Evolutionary conservation across 148 eudicot genomes (phyloP).

Genomic region (Limonium bicolor): DNA sequence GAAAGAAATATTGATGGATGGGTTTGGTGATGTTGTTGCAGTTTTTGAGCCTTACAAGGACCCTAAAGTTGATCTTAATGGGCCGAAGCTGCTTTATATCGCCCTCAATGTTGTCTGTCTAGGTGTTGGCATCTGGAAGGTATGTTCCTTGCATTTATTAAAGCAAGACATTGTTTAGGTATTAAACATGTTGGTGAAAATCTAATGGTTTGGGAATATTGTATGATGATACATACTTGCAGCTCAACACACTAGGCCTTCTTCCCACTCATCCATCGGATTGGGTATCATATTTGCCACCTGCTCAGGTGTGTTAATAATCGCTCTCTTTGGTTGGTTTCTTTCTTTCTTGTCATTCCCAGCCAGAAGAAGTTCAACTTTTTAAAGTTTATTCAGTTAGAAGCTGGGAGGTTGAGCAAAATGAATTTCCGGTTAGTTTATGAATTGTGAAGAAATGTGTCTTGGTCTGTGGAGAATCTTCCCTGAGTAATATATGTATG

Average conservation of each 20-base stretch:
- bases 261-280: constrained; percentile 96
- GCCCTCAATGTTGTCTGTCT: constrained; percentile 80
- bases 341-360: background rate
- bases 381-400: background rate
- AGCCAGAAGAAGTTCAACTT: background rate
- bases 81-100: constrained; percentile 60
- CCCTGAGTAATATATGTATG: background rate
- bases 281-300: constrained; percentile 92
- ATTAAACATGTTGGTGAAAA: background rate
- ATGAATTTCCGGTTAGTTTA: background rate
- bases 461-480: background rate
- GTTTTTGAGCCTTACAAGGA: constrained; percentile 93
- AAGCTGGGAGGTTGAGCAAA: background rate
- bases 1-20: no score
- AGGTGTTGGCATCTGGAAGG: constrained; percentile 90
- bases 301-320: constrained; percentile 54
- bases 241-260: constrained; percentile 92
- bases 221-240: no score
- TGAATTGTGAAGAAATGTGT: background rate
- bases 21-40: constrained; percentile 15
- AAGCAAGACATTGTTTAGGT: background rate
- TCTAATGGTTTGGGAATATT: background rate
- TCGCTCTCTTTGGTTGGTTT: no score
- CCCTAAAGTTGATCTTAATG: constrained; percentile 67
- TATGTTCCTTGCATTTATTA: constrained; percentile 7